Percentiles rank a stretch among this genome's conserved stretches.
Evolutionary conservation across 108 stramenopile genomes (phyloP).

Genomic region (Cyclotella baltica): DNA sequence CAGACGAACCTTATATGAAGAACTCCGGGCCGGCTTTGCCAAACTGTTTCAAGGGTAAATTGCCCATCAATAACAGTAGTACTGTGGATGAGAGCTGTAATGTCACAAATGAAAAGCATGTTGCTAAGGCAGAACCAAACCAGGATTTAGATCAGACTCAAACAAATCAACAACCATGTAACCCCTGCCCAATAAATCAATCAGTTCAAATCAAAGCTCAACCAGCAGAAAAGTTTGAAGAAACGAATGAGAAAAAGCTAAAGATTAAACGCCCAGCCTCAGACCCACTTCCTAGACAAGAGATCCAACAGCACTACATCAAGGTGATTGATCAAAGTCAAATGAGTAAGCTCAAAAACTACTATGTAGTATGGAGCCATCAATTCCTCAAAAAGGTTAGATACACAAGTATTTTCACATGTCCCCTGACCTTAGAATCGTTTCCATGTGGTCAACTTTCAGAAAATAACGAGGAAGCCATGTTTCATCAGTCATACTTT

Average conservation of each 20-base stretch:
- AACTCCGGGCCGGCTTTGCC: neutral
- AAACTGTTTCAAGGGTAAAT: neutral
- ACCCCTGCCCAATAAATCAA: no score
- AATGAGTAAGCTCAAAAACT: conserved; percentile 1
- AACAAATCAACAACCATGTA: no score
- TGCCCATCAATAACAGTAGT: no score
- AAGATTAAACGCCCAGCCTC: no score
- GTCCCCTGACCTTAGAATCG: conserved; percentile 33
- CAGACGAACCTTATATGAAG: neutral
- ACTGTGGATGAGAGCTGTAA: no score
- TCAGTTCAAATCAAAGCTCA: no score
- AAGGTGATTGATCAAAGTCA: neutral
- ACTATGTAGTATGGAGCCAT: conserved; percentile 2
- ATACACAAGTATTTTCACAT: conserved; percentile 25
- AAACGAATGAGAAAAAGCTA: no score
- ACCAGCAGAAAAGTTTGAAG: no score
- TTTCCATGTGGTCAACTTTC: neutral
- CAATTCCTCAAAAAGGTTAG: neutral
- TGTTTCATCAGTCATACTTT: neutral
- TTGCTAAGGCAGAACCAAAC: no score
- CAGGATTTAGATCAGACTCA: no score
- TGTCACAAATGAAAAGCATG: no score
- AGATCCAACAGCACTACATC: conserved; percentile 26
- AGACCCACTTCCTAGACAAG: conserved; percentile 8
- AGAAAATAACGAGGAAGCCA: neutral